Base-by-base conservation (phyloP, 352 stramenopile species). In the Blastocystis sp. region DNA sequence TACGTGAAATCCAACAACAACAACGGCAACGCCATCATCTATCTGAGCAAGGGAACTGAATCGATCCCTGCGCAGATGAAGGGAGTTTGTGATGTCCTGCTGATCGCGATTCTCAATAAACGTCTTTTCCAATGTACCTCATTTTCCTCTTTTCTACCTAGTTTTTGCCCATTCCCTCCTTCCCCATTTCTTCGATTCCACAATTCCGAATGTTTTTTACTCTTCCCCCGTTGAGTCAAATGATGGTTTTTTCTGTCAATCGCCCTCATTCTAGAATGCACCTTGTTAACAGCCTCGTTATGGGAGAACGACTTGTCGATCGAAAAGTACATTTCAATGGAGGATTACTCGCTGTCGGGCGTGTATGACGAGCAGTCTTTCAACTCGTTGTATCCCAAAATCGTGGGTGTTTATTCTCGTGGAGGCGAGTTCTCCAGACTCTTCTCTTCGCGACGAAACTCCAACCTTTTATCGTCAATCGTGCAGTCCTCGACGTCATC, bases 151-250 rank as follows among this genome's bases (percentile, higher is more conserved):
- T 59, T 59, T 66, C 7, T 53, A 45, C 26, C 20, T 7, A 84
- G 73, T 69, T 43, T 84, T 69, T 37, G 50, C 73, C 37, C 45
- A 47, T 66, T 29, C 8, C 20, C 11, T 84, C 11, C 73, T 29
- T 18, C 73, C 73, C n/a, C 73, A 84, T 45, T 84, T 84, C 50
- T 84, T 84, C 54, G n/a, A 29, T 8, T 69, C 62, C 26, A 50
- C 73, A 8, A 11, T 84, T 3, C 62, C 20, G 39, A 84, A 84
- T 29, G 68, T 84, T 34, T 39, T 53, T 18, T 84, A 66, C 41
- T 55, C 73, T 2, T 7, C 68, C 11, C 50, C 6, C n/a, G 15
- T 68, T n/a, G 20, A n/a, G n/a, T 26, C 43, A n/a, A 50, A 69
- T 84, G 64, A 50, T 34, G 73, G 73, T 84, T 29, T 5, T 37